These are phyloP conservation scores for Pseudogymnoascus sp. DNA, from an alignment of 2,329 filamentous ascomycete species.

Conservation along the genomic window DNA sequence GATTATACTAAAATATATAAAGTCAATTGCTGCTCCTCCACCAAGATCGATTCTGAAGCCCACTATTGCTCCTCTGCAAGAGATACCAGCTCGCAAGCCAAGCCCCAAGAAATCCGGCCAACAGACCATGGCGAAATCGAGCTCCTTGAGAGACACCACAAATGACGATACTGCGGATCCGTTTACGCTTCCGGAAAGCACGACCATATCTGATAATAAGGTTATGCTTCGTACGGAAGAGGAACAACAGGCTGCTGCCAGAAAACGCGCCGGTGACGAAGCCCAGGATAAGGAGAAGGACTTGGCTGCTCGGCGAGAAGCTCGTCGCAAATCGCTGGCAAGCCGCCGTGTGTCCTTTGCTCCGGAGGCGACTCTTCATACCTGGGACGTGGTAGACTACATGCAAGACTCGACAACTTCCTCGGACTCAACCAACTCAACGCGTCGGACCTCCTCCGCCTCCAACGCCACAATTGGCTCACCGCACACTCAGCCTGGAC, in stretches of 20 bases:
- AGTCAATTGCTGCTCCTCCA: conserved; percentile 32
- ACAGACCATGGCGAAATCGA: background rate
- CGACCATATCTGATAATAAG: conserved; percentile 35
- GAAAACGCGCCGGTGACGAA: conserved; percentile 61
- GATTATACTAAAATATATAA: conserved; percentile 15
- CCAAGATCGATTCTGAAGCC: conserved; percentile 74
- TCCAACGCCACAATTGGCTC: conserved; percentile 19
- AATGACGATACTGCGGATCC: conserved; percentile 1
- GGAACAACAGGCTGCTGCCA: conserved; percentile 59
- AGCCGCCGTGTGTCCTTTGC: conserved; percentile 94
- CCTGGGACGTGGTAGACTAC: conserved; percentile 90
- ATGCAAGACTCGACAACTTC: conserved; percentile 77
- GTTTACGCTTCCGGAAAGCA: background rate
- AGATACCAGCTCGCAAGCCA: conserved; percentile 60
- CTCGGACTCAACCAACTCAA: conserved; percentile 64
- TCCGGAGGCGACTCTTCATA: conserved; percentile 92
- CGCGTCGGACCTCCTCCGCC: conserved; percentile 60
- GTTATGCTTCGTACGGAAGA: conserved; percentile 61
- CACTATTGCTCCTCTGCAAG: conserved; percentile 56
- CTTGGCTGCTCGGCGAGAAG: conserved; percentile 67
- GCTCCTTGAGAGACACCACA: background rate
- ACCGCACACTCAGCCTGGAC: conserved; percentile 22
- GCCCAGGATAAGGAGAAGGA: conserved; percentile 50
- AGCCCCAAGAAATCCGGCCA: background rate
- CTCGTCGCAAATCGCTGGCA: conserved; percentile 83